Percentiles rank a stretch among this genome's conserved stretches.
phyloP scores from a whole-genome alignment of 139 green algal species.

The Spirogloea muscicola region DNA sequence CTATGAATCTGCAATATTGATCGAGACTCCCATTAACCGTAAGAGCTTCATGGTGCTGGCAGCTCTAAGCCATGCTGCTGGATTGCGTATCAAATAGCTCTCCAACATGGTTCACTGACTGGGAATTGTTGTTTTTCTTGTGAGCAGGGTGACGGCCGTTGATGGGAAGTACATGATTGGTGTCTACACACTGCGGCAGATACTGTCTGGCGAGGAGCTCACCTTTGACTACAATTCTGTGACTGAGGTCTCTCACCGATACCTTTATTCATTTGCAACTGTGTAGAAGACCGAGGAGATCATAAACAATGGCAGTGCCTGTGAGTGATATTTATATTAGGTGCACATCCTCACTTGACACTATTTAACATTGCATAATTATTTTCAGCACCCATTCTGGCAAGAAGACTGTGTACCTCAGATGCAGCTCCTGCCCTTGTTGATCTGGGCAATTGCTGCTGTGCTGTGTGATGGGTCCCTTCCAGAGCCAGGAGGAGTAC shows the following conservation, averaged over 20 bases:
- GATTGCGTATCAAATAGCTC: neutral
- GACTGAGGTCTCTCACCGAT: constrained; percentile 25
- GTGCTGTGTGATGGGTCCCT: neutral
- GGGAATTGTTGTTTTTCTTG: neutral
- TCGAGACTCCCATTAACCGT: neutral
- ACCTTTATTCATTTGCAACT: neutral
- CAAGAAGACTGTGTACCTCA: neutral
- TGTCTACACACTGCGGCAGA: constrained; percentile 33
- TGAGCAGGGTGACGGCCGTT: constrained; percentile 40
- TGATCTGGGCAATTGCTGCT: neutral
- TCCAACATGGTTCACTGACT: neutral
- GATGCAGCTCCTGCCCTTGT: neutral
- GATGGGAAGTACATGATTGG: constrained; percentile 47
- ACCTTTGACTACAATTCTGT: constrained; percentile 50
- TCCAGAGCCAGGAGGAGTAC: constrained; percentile 40
- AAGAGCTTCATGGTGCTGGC: neutral
- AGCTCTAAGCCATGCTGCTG: neutral
- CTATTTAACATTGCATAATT: neutral
- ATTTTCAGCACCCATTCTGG: neutral
- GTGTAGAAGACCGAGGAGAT: neutral
- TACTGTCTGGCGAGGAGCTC: constrained; percentile 45
- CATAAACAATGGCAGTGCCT: neutral
- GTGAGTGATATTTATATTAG: neutral
- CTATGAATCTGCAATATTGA: neutral
- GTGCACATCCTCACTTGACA: too few species aligned